Conservation (phyloP, 345 rosid species). For the Corchorus capsularis region DNA sequence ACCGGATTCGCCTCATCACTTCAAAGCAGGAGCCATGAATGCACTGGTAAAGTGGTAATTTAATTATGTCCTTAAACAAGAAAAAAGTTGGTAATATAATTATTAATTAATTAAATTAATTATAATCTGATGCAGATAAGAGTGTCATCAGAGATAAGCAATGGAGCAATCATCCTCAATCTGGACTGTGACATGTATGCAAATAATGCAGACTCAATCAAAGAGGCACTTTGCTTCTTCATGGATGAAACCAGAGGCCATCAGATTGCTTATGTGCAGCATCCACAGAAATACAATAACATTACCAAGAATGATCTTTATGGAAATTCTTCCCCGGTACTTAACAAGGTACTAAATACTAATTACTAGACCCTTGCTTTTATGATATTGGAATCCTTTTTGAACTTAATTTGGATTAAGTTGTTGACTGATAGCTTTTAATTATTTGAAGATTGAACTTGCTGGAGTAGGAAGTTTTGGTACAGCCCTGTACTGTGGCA, state of each 20-base stretch:
- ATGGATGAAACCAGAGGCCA: slow-evolving; percentile 48
- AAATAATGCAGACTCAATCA: slow-evolving; percentile 39
- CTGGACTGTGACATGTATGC: slow-evolving; percentile 62
- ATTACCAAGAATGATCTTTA: slow-evolving; percentile 41
- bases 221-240: slow-evolving; percentile 53
- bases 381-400: not conserved
- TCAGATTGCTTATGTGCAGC: slow-evolving; percentile 43
- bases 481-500: slow-evolving; percentile 35
- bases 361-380: not conserved
- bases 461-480: slow-evolving; percentile 35
- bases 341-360: slow-evolving; percentile 25
- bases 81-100: not conserved
- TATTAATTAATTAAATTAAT: not conserved
- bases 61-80: not conserved
- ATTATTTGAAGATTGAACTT: slow-evolving; percentile 32
- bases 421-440: not conserved
- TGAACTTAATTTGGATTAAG: not conserved
- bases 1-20: slow-evolving; percentile 41
- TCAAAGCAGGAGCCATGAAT: slow-evolving; percentile 62
- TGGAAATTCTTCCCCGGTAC: slow-evolving; percentile 14
- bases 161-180: slow-evolving; percentile 38
- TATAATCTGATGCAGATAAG: slow-evolving; percentile 37
- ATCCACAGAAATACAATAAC: slow-evolving; percentile 38
- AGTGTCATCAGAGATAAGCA: slow-evolving; percentile 52
- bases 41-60: slow-evolving; percentile 35